These are phyloP conservation scores for Akebia trifoliata DNA, from an alignment of 164 flowering plant species.

Conservation along the genomic window DNA sequence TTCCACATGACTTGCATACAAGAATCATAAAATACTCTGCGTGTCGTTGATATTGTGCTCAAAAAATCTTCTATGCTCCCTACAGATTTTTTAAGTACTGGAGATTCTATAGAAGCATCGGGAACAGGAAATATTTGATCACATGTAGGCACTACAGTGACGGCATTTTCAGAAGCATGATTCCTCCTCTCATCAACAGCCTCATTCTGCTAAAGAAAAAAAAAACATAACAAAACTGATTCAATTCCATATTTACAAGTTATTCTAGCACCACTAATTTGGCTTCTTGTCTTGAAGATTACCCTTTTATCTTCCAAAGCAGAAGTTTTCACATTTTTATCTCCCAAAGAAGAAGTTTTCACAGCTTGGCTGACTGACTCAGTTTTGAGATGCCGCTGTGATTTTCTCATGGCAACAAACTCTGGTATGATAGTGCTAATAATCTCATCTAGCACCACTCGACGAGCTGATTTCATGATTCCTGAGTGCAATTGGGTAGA, in stretches of 20 bases:
- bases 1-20: conserved; percentile 86
- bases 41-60: conserved; percentile 30
- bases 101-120: conserved; percentile 13
- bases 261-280: neutral
- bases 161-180: conserved; percentile 13
- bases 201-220: conserved; percentile 28
- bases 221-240: neutral
- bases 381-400: conserved; percentile 32
- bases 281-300: neutral
- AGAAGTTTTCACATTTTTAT: conserved; percentile 18
- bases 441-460: conserved; percentile 77
- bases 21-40: conserved; percentile 42
- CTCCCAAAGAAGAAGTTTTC: conserved; percentile 20
- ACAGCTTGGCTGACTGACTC: conserved; percentile 29
- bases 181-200: conserved; percentile 9
- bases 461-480: conserved; percentile 80
- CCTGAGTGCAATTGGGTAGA: conserved; percentile 69
- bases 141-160: conserved; percentile 11
- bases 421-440: conserved; percentile 58
- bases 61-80: conserved; percentile 50
- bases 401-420: conserved; percentile 44
- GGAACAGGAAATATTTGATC: conserved; percentile 8
- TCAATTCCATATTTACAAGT: neutral
- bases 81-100: conserved; percentile 35
- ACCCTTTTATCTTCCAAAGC: conserved; percentile 24